Conservation (phyloP, 306 rosid genomes). For the Quillaja saponaria region DNA sequence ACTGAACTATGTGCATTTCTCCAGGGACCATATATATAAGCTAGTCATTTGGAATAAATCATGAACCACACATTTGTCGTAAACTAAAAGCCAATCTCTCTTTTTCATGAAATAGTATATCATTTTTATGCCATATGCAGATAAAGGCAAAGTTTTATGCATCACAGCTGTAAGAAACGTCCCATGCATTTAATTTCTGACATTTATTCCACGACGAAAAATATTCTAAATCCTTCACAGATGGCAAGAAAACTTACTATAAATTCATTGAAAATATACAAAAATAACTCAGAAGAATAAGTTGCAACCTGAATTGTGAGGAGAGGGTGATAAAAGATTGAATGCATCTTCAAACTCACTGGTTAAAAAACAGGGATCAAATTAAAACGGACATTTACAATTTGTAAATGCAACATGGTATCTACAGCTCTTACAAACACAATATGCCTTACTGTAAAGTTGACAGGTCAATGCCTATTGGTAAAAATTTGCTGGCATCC, state of each 20-base stretch:
- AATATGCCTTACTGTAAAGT: slow-evolving; percentile 32
- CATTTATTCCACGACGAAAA: neutral
- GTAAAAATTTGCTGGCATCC: slow-evolving; percentile 23
- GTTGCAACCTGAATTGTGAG: slow-evolving; percentile 36
- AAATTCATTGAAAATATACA: neutral
- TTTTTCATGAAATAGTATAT: neutral
- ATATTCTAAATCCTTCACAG: neutral
- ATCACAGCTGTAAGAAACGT: neutral
- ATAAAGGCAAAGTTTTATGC: neutral
- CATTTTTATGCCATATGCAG: neutral
- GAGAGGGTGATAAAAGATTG: slow-evolving; percentile 23
- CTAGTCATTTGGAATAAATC: neutral
- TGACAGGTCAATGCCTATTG: slow-evolving; percentile 16
- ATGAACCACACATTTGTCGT: neutral
- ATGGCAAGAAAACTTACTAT: slow-evolving; percentile 6
- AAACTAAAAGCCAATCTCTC: neutral
- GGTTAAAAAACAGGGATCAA: slow-evolving; percentile 30
- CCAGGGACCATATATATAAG: neutral
- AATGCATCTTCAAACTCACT: slow-evolving; percentile 31
- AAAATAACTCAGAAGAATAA: neutral
- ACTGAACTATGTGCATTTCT: neutral
- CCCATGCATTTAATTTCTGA: neutral
- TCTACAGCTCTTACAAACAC: slow-evolving; percentile 1
- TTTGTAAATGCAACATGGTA: neutral
- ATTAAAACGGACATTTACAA: slow-evolving; percentile 9